Percentiles rank a stretch among this genome's conserved stretches.
These are phyloP conservation scores for Lactifluus echinatus DNA, from an alignment of 768 basidiomycete genomes.

Conservation along the genomic window DNA sequence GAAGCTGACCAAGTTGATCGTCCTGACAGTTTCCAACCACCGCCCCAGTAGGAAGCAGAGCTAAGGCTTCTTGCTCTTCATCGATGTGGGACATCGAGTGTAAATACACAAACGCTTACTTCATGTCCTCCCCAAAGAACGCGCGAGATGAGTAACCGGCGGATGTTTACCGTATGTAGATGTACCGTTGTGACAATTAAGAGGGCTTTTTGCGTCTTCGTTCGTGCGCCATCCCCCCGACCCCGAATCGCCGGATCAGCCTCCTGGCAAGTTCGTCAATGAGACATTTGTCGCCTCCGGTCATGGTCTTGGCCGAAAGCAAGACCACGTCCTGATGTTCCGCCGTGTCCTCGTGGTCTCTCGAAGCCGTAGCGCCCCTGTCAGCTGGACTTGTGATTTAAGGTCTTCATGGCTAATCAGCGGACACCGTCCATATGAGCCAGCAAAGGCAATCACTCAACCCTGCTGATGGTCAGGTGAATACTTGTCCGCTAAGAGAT, in stretches of 20 bases:
- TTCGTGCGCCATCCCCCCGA: background rate
- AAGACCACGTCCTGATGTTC: background rate
- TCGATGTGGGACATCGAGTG: slow-evolving; percentile 1
- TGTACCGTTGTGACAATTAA: slow-evolving; percentile 8
- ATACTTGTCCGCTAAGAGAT: background rate
- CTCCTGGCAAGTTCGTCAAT: background rate
- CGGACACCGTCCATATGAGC: background rate
- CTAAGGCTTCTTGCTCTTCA: background rate
- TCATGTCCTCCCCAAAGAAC: background rate
- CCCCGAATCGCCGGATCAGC: background rate
- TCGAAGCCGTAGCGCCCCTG: slow-evolving; percentile 2
- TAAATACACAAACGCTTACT: background rate
- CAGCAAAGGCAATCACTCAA: slow-evolving; percentile 5
- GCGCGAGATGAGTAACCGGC: background rate
- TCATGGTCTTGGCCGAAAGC: background rate
- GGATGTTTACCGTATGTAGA: slow-evolving; percentile 14
- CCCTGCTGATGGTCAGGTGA: slow-evolving; percentile 4
- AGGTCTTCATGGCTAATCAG: slow-evolving; percentile 13
- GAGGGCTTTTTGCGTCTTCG: background rate
- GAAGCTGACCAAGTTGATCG: background rate
- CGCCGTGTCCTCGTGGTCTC: slow-evolving; percentile 7
- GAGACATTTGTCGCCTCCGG: background rate
- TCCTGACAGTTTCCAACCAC: slow-evolving; percentile 38
- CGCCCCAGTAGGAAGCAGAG: slow-evolving; percentile 31
- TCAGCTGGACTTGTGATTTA: slow-evolving; percentile 15